A percentile compares a stretch with the other conserved stretches of the same genome.
Evolutionary conservation across 1,139 yeast genomes (phyloP).

Genomic region (Eremothecium coryli): DNA sequence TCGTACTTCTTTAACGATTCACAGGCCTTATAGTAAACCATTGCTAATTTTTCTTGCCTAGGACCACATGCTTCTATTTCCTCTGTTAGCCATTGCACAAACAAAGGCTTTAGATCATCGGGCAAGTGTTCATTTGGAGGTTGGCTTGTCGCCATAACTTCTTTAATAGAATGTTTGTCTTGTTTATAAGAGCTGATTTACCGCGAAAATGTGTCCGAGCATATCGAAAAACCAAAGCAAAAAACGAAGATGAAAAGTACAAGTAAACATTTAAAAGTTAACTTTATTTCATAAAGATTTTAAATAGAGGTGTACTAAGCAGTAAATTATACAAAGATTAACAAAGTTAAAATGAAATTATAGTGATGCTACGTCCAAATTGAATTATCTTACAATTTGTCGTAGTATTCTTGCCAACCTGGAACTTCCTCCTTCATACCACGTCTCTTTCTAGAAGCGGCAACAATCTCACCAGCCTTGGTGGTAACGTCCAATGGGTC

Average conservation of each 20-base stretch:
- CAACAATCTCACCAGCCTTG: slow-evolving; percentile 92
- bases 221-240: too few species aligned
- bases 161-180: too few species aligned
- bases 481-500: slow-evolving; percentile 86
- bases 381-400: slow-evolving; percentile 64
- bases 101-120: slow-evolving; percentile 20
- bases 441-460: slow-evolving; percentile 88
- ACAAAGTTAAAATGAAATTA: slow-evolving; percentile 3
- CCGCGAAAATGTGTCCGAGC: too few species aligned
- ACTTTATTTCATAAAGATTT: neutral
- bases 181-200: too few species aligned
- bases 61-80: slow-evolving; percentile 18
- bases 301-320: neutral
- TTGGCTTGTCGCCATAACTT: too few species aligned
- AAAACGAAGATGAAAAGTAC: too few species aligned
- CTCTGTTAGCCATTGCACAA: slow-evolving; percentile 24
- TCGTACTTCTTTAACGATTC: slow-evolving; percentile 17
- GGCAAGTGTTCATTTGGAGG: slow-evolving; percentile 13
- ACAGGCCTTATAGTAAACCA: slow-evolving; percentile 25
- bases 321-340: slow-evolving; percentile 3
- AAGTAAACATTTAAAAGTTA: too few species aligned
- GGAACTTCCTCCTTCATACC: slow-evolving; percentile 97
- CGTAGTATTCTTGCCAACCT: slow-evolving; percentile 99
- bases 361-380: slow-evolving; percentile 1
- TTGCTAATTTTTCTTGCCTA: slow-evolving; percentile 24